Percentiles rank a stretch among this genome's conserved stretches.
Evolutionary conservation across 2,329 filamentous ascomycete genomes (phyloP).

Genomic region (Neopestalotiopsis clavispora): DNA sequence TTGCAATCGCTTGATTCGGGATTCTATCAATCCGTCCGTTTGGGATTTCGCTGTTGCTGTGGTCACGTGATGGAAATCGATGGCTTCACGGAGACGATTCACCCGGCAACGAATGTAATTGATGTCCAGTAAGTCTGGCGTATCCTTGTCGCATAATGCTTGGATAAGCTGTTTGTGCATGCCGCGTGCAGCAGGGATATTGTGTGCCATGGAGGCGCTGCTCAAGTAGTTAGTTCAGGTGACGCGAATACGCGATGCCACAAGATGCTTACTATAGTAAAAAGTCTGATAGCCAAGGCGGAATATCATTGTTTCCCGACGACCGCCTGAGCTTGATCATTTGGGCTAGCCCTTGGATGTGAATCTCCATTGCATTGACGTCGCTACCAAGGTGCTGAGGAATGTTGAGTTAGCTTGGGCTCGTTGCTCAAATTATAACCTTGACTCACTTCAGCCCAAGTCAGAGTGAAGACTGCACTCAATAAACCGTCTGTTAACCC

Average conservation of each 20-base stretch:
- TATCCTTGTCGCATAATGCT: neutral
- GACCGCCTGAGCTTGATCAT: neutral
- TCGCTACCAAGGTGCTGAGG: neutral
- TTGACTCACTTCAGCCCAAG: neutral
- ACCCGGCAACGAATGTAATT: neutral
- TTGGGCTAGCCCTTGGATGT: neutral
- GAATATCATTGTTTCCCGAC: neutral
- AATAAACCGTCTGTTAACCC: neutral
- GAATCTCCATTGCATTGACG: neutral
- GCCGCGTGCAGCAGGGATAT: neutral
- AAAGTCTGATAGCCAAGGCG: neutral
- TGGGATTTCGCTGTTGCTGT: neutral
- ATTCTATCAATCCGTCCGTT: neutral
- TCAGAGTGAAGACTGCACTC: neutral
- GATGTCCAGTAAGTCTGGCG: neutral
- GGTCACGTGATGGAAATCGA: neutral
- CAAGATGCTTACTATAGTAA: neutral
- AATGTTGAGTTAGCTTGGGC: neutral
- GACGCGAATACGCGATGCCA: neutral
- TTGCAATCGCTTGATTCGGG: neutral
- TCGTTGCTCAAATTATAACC: neutral
- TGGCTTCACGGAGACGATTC: neutral
- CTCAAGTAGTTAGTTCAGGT: neutral
- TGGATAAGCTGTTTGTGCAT: neutral
- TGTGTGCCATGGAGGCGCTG: constrained; percentile 1